phyloP scores from a whole-genome alignment of 2,329 filamentous ascomycete genomes.

The Colletotrichum melonis region DNA sequence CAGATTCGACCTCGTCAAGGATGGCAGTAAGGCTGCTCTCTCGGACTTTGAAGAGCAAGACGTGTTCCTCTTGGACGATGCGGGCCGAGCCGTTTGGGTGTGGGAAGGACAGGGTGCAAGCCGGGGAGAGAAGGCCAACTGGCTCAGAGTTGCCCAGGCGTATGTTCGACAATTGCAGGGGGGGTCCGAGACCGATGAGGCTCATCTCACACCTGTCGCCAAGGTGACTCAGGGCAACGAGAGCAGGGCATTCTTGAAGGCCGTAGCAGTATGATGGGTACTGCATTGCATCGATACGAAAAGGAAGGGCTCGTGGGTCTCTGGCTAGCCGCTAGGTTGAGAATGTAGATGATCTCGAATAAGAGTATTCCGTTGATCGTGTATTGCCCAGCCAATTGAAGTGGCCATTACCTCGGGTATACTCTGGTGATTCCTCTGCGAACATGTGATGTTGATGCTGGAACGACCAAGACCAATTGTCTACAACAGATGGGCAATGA shows the following conservation, averaged over 20 bases:
- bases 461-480: too few relatives aligned
- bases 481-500: not conserved
- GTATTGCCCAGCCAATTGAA: not conserved
- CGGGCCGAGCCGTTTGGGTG: slow-evolving; percentile 70
- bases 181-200: slow-evolving; percentile 44
- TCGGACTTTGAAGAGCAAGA: slow-evolving; percentile 68
- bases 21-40: slow-evolving; percentile 56
- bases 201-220: slow-evolving; percentile 62
- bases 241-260: slow-evolving; percentile 62
- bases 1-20: slow-evolving; percentile 68
- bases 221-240: slow-evolving; percentile 69
- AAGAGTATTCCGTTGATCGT: not conserved
- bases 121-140: slow-evolving; percentile 66
- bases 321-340: not conserved
- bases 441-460: too few relatives aligned
- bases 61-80: slow-evolving; percentile 72
- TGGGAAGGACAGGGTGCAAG: slow-evolving; percentile 73
- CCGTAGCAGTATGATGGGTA: slow-evolving; percentile 48
- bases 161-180: slow-evolving; percentile 59
- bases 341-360: not conserved
- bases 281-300: not conserved
- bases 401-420: not conserved
- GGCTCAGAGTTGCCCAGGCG: slow-evolving; percentile 69
- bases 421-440: not conserved
- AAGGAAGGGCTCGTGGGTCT: not conserved